These are phyloP conservation scores for Peltaster fructicola DNA, from an alignment of 2,329 filamentous ascomycete species.

Conservation along the genomic window DNA sequence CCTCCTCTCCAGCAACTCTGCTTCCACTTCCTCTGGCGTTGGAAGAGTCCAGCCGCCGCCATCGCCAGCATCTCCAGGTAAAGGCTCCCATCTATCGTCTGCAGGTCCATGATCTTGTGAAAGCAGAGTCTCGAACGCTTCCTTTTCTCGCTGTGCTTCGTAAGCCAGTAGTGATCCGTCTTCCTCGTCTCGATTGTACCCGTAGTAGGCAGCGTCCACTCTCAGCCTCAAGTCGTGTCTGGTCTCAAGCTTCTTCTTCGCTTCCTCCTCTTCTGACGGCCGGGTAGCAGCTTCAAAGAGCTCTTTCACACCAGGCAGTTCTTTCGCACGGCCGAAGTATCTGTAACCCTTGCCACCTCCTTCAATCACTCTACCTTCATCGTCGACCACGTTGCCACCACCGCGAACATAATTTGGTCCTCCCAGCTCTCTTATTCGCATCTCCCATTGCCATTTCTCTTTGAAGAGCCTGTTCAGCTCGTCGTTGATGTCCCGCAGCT, in stretches of 20 bases:
- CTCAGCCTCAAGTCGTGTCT: constrained; percentile 53
- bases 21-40: constrained; percentile 79
- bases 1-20: constrained; percentile 76
- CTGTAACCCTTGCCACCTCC: constrained; percentile 75
- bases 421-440: constrained; percentile 87
- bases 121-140: constrained; percentile 54
- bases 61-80: constrained; percentile 77
- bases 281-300: constrained; percentile 62
- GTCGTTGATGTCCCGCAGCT: constrained; percentile 94
- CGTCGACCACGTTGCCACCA: constrained; percentile 34
- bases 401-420: constrained; percentile 89
- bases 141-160: constrained; percentile 67
- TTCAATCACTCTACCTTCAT: constrained; percentile 37
- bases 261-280: constrained; percentile 30
- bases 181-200: constrained; percentile 84
- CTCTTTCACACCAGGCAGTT: constrained; percentile 90
- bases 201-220: constrained; percentile 91
- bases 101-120: constrained; percentile 32
- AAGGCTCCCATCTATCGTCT: constrained; percentile 48
- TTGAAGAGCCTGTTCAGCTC: constrained; percentile 99
- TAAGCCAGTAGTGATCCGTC: constrained; percentile 65
- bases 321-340: constrained; percentile 80
- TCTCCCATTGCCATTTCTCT: constrained; percentile 98
- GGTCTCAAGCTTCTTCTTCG: constrained; percentile 46
- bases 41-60: constrained; percentile 70